phyloP scores from a whole-genome alignment of 345 rosid genomes.

The Populus alba region DNA sequence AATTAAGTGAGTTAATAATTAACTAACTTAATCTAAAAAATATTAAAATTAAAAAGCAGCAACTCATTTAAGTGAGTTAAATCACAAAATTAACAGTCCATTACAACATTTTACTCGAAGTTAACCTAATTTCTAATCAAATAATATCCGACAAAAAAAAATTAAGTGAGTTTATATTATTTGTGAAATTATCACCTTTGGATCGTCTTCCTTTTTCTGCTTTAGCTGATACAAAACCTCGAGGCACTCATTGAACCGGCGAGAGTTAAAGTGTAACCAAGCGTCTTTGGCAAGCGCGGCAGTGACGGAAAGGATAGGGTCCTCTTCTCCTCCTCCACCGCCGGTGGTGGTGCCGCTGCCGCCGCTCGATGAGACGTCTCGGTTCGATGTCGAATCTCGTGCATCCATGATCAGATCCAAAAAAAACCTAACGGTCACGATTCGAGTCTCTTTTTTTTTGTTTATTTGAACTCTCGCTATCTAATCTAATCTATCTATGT shows the following conservation, averaged over 20 bases:
- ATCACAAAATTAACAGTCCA: background rate
- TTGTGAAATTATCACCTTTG: conserved; percentile 48
- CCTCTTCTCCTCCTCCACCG: conserved; percentile 19
- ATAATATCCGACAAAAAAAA: background rate
- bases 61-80: background rate
- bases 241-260: conserved; percentile 68
- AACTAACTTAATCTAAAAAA: background rate
- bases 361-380: conserved; percentile 10
- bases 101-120: background rate
- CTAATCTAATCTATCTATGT: background rate
- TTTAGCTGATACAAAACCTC: conserved; percentile 59
- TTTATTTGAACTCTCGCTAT: background rate
- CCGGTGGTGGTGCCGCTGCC: background rate
- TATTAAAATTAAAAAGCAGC: background rate
- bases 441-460: background rate
- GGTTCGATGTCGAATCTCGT: conserved; percentile 21
- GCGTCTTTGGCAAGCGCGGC: conserved; percentile 76
- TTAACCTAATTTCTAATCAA: background rate
- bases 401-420: conserved; percentile 34
- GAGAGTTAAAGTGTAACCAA: conserved; percentile 61
- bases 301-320: conserved; percentile 19
- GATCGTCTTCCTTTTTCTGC: conserved; percentile 68
- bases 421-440: background rate
- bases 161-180: background rate
- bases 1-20: background rate